phyloP scores from a whole-genome alignment of 768 basidiomycete species.

The Filobasidium floriforme region DNA sequence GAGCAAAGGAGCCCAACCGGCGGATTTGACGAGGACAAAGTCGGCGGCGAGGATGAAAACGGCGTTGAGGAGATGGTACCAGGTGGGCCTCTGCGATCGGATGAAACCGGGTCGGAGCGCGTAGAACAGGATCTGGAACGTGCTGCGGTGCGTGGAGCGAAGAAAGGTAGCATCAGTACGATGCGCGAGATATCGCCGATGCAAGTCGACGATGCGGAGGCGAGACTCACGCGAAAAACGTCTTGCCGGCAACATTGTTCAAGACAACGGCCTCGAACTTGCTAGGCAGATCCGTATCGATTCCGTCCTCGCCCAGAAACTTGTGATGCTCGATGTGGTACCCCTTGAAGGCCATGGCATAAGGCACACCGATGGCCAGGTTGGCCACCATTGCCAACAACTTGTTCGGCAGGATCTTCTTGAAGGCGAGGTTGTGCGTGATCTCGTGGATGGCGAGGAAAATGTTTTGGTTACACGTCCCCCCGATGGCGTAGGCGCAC shows the following conservation, averaged over 20 bases:
- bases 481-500: slow-evolving; percentile 76
- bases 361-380: slow-evolving; percentile 87
- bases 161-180: slow-evolving; percentile 7
- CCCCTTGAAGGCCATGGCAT: slow-evolving; percentile 90
- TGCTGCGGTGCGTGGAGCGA: slow-evolving; percentile 52
- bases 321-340: slow-evolving; percentile 98
- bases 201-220: background rate
- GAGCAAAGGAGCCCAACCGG: slow-evolving; percentile 53
- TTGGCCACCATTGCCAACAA: slow-evolving; percentile 83
- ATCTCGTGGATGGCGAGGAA: slow-evolving; percentile 99
- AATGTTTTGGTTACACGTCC: slow-evolving; percentile 93
- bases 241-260: slow-evolving; percentile 94
- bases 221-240: slow-evolving; percentile 88
- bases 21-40: slow-evolving; percentile 51
- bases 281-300: slow-evolving; percentile 92
- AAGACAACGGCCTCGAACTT: slow-evolving; percentile 71
- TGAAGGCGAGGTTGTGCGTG: slow-evolving; percentile 93
- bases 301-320: slow-evolving; percentile 85
- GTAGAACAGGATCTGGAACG: slow-evolving; percentile 97
- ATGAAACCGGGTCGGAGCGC: slow-evolving; percentile 91
- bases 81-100: slow-evolving; percentile 67
- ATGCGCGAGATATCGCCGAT: background rate
- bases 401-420: slow-evolving; percentile 72
- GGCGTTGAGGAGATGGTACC: slow-evolving; percentile 79
- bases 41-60: slow-evolving; percentile 64